Base-by-base conservation (phyloP, 768 basidiomycete genomes). In the Galerina marginata region DNA sequence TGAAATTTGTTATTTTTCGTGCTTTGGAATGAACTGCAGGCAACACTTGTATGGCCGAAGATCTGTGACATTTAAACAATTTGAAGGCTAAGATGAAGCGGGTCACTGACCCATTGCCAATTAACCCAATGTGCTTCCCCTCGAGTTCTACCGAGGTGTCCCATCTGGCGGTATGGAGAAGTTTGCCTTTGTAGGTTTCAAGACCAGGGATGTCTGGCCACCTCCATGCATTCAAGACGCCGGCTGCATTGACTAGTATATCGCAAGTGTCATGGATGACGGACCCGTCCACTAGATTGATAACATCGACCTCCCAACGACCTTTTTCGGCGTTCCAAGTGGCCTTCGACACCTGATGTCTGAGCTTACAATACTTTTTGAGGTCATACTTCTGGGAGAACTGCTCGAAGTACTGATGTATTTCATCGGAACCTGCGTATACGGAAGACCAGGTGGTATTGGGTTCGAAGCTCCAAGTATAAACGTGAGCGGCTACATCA, bases 201-300 rank as follows among this genome's bases (percentile, higher is more conserved):
- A 79, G 64, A 2, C 78, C 78, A 6, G 66, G 54, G 25, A 79
- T 77, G 37, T 75, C 69, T 3, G 79, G 77, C 76, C 75, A 77
- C 53, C 67, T 69, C 78, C 78, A 79, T 5, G 67, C 62, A 56
- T 77, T 79, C 26, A 79, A 63, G 45, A 74, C 64, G 15, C 78
- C 78, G 9, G 61, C 52, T 2, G 70, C 75, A 45, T 74, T 73
- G 53, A 78, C 63, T 1, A 79, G 51, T 46, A 79, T 65, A 58
- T 79, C 71, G 54, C 71, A 72, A n/a, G 58, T 60, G 40, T 75
- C 72, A 2, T 63, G 51, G 15, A 70, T 48, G 14, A 54, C 59
- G 3, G 52, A 61, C 6, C 67, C 66, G 6, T 66, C 66, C 10
- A 49, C 46, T 12, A 64, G 42, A 44, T 72, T 66, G 37, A 50